Evolutionary conservation across 208 protist genomes (phyloP).

Genomic region (Histomonas meleagridis): DNA sequence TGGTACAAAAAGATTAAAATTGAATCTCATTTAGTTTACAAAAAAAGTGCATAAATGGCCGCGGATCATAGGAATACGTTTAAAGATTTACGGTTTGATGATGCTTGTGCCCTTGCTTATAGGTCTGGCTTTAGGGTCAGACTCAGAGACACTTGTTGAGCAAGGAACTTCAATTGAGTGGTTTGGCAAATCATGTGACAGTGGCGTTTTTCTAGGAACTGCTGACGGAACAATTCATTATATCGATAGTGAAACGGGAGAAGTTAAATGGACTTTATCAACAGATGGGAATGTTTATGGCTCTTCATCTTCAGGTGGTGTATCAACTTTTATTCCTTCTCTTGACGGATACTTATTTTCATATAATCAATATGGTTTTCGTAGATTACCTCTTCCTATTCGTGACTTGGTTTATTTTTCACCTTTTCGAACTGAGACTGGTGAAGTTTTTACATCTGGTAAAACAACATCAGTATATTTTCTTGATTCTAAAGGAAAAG

Average conservation of each 20-base stretch:
- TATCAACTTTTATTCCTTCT: neutral
- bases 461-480: constrained; percentile 1
- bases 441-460: constrained; percentile 17
- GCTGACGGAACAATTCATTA: neutral
- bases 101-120: too few relatives aligned
- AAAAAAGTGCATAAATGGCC: too few relatives aligned
- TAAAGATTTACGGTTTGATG: too few relatives aligned
- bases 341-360: neutral
- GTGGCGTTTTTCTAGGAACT: neutral
- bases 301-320: neutral
- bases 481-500: neutral
- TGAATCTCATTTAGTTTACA: too few relatives aligned
- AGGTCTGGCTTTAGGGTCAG: too few relatives aligned
- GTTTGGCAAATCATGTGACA: neutral
- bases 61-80: too few relatives aligned
- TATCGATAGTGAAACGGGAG: neutral
- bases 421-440: neutral
- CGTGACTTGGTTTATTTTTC: neutral
- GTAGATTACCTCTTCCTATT: neutral
- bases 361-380: neutral
- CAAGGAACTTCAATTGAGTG: neutral
- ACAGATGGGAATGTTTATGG: neutral
- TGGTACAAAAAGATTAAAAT: too few relatives aligned
- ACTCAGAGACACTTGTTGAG: too few relatives aligned
- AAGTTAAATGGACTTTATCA: neutral